phyloP scores from a whole-genome alignment of 2,329 filamentous ascomycete species.

The Lachnellula occidentalis region DNA sequence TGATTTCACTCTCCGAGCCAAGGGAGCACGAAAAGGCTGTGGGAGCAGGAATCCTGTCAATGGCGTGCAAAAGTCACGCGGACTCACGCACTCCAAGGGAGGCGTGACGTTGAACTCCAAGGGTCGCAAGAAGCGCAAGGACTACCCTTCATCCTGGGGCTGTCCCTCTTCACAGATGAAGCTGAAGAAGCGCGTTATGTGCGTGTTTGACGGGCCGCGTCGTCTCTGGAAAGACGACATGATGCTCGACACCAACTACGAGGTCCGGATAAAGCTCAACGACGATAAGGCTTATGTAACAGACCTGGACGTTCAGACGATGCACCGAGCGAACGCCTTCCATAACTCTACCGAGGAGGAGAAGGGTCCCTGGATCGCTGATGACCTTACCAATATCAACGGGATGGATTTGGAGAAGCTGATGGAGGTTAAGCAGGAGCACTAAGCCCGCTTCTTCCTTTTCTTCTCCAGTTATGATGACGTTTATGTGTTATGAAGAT shows the following conservation, averaged over 20 bases:
- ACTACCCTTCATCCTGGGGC: slow-evolving; percentile 92
- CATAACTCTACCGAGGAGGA: slow-evolving; percentile 76
- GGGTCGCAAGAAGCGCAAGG: slow-evolving; percentile 84
- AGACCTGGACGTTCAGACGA: slow-evolving; percentile 84
- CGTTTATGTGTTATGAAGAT: slow-evolving; percentile 20
- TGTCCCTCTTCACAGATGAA: slow-evolving; percentile 91
- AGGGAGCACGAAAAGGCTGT: slow-evolving; percentile 35
- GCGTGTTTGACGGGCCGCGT: slow-evolving; percentile 82
- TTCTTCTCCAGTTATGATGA: slow-evolving; percentile 8
- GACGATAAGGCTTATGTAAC: slow-evolving; percentile 66
- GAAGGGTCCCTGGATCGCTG: slow-evolving; percentile 76
- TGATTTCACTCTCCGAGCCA: slow-evolving; percentile 47
- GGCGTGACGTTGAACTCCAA: slow-evolving; percentile 56
- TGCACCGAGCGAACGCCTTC: slow-evolving; percentile 83
- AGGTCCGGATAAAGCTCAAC: slow-evolving; percentile 80
- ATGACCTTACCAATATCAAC: slow-evolving; percentile 60
- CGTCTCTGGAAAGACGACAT: slow-evolving; percentile 97
- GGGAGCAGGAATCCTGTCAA: slow-evolving; percentile 35
- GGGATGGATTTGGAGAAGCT: slow-evolving; percentile 56
- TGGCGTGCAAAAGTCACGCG: slow-evolving; percentile 61
- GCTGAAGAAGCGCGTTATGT: slow-evolving; percentile 95
- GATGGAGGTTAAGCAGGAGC: slow-evolving; percentile 39
- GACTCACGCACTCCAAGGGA: slow-evolving; percentile 72
- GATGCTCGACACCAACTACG: slow-evolving; percentile 94
- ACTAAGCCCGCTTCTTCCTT: slow-evolving; percentile 4